A percentile compares a stretch with the other conserved stretches of the same genome.
Conservation (phyloP, 2,329 filamentous ascomycete species). For the Ophidiomyces ophidiicola region DNA sequence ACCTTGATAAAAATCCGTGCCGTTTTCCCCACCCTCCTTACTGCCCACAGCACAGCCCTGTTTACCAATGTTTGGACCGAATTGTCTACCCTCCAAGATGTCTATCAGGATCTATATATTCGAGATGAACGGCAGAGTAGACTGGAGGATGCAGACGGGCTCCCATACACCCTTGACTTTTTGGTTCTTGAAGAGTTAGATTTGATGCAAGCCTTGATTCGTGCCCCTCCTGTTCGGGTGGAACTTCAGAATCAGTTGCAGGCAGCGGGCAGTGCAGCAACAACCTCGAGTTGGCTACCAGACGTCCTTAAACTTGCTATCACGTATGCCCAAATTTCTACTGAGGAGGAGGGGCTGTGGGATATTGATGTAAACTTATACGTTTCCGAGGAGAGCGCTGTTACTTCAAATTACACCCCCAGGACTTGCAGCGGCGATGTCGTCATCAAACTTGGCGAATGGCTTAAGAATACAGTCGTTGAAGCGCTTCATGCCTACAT, state of each 20-base stretch:
- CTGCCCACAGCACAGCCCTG: constrained; percentile 67
- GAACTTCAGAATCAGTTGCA: constrained; percentile 73
- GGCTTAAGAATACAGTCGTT: constrained; percentile 63
- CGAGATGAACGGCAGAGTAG: constrained; percentile 73
- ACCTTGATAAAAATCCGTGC: constrained; percentile 77
- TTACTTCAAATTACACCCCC: constrained; percentile 91
- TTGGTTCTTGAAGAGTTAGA: constrained; percentile 88
- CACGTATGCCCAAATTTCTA: constrained; percentile 77
- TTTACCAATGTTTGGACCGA: constrained; percentile 88
- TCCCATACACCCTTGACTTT: constrained; percentile 93
- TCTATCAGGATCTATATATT: constrained; percentile 77
- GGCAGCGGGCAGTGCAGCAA: constrained; percentile 44
- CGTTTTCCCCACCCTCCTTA: constrained; percentile 69
- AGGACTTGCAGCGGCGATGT: constrained; percentile 86
- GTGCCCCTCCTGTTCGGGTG: constrained; percentile 74
- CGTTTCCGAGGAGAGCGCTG: constrained; percentile 84
- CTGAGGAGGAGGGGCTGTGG: constrained; percentile 90
- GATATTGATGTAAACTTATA: constrained; percentile 94
- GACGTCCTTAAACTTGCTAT: constrained; percentile 79
- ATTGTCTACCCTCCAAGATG: constrained; percentile 56
- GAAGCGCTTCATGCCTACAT: constrained; percentile 70
- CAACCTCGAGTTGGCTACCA: constrained; percentile 65
- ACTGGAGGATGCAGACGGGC: constrained; percentile 73
- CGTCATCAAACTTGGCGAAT: constrained; percentile 83
- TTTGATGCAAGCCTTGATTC: constrained; percentile 81